Percentiles rank a stretch among this genome's conserved stretches.
Evolutionary conservation across 1,284 basidiomycete genomes (phyloP).

Genomic region (Cryptococcus deneoformans): DNA sequence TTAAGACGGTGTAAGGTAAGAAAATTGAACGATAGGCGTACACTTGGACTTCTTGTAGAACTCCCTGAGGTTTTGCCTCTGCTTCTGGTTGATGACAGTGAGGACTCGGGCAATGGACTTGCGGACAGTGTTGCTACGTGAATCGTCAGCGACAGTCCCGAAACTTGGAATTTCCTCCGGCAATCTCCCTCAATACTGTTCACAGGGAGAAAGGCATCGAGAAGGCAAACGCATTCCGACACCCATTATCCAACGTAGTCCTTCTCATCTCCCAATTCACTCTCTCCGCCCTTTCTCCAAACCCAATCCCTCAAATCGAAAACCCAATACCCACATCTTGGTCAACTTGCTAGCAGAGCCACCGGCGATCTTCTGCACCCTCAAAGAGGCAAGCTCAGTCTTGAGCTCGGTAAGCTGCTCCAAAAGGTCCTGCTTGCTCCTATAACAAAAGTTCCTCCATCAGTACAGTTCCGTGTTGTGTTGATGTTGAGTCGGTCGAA

Average conservation of each 20-base stretch:
- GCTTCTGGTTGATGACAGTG: slow-evolving; percentile 99
- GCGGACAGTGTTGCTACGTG: slow-evolving; percentile 83
- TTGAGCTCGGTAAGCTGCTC: slow-evolving; percentile 96
- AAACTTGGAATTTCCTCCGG: not conserved
- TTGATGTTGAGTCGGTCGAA: not conserved
- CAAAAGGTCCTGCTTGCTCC: slow-evolving; percentile 96
- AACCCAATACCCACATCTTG: slow-evolving; percentile 73
- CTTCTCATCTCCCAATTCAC: not conserved
- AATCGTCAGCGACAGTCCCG: not conserved
- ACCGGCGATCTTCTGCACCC: slow-evolving; percentile 98
- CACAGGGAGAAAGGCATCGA: too few relatives aligned
- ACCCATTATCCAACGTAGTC: not conserved
- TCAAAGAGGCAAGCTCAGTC: slow-evolving; percentile 86
- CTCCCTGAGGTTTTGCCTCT: slow-evolving; percentile 93
- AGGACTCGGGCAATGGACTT: slow-evolving; percentile 98
- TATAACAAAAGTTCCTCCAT: slow-evolving; percentile 45
- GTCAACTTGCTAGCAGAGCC: slow-evolving; percentile 95
- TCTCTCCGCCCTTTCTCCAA: not conserved
- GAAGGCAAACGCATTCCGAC: too few relatives aligned
- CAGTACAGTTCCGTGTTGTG: slow-evolving; percentile 13
- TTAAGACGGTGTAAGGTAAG: not conserved
- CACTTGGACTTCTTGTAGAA: slow-evolving; percentile 90
- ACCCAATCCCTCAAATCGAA: not conserved
- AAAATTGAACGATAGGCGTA: slow-evolving; percentile 15
- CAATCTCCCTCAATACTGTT: not conserved